Evolutionary conservation across 768 basidiomycete genomes (phyloP), one percentile per base, ranked within the genome.

Genomic region (Panus rudis): DNA sequence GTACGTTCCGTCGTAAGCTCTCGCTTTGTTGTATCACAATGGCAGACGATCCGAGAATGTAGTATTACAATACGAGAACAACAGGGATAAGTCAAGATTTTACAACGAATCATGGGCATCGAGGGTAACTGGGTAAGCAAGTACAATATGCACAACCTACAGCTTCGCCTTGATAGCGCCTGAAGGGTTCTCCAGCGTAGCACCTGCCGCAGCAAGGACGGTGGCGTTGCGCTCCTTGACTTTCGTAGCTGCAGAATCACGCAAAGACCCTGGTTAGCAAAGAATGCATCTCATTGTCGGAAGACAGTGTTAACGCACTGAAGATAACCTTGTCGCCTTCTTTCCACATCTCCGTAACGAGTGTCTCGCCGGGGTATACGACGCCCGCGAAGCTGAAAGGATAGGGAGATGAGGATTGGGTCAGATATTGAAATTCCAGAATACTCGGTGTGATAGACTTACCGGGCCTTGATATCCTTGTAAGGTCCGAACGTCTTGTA

Each of bases 341-440:
- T 61, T 92, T 96, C 96, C 96, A 99, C 94, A 98, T 97, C 60
- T 90, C 81, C 0, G 94, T 99, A 12, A 92, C 70, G 41, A 98
- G 73, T 2, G 94, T 98, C 65, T 98, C 92, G 0, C 93, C 94
- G 2, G 94, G 96, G 59, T 84, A 93, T 19, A 98, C 91, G 2
- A 90, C 80, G 3, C 91, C 92, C 0, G 85, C 79, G 63, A 98
- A 94, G 25, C 86, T 86, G 48, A n/a, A 21, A 19, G 19, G 4
- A 23, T 13, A 11, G 14, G 12, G 14, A 14, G 20, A 30, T 23
- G 28, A 34, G 8, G 37, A 23, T 25, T 17, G 23, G 21, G 16
- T 11, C 33, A 24, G 21, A 12, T n/a, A 17, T 21, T 23, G 24
- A 25, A 10, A 11, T 27, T 20, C 16, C 11, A 22, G 17, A 21